A percentile compares a stretch with the other conserved stretches of the same genome.
Evolutionary conservation across 305 asterid species (phyloP).

Genomic region (Lippia alba): DNA sequence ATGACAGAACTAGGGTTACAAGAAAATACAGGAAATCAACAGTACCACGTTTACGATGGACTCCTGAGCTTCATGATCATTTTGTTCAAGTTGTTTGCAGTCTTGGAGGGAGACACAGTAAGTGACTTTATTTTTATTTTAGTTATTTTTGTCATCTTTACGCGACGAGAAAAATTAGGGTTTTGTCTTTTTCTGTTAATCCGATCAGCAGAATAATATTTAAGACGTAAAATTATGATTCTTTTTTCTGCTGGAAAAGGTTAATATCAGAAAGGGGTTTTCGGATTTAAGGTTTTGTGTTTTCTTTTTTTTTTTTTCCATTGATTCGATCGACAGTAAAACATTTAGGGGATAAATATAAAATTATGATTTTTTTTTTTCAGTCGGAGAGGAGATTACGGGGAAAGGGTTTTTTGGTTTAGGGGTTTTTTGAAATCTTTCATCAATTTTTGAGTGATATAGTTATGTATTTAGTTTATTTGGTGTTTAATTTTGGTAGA

Average conservation of each 20-base stretch:
- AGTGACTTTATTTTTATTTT: slow-evolving; percentile 5
- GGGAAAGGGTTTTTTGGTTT: too few relatives aligned
- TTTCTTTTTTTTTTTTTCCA: too few relatives aligned
- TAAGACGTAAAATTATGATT: neutral
- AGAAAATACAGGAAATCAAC: slow-evolving; percentile 59
- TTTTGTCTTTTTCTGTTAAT: neutral
- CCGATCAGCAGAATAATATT: too few relatives aligned
- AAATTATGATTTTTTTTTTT: too few relatives aligned
- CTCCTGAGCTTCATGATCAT: slow-evolving; percentile 67
- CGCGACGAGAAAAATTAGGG: neutral
- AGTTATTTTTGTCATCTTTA: neutral
- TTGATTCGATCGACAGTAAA: too few relatives aligned
- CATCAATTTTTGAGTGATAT: too few relatives aligned
- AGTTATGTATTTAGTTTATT: neutral
- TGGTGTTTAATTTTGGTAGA: slow-evolving; percentile 35
- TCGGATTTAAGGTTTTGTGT: too few relatives aligned
- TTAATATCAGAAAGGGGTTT: too few relatives aligned
- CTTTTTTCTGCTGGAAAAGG: neutral
- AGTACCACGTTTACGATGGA: slow-evolving; percentile 65
- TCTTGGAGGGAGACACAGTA: slow-evolving; percentile 71
- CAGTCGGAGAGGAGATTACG: too few relatives aligned
- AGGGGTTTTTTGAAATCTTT: too few relatives aligned
- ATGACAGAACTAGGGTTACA: slow-evolving; percentile 35
- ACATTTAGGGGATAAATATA: too few relatives aligned
- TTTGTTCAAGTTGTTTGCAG: slow-evolving; percentile 56